A percentile compares a stretch with the other conserved stretches of the same genome.
Evolutionary conservation across 2,329 filamentous ascomycete species (phyloP).

Genomic region (Pseudogymnoascus sp.): DNA sequence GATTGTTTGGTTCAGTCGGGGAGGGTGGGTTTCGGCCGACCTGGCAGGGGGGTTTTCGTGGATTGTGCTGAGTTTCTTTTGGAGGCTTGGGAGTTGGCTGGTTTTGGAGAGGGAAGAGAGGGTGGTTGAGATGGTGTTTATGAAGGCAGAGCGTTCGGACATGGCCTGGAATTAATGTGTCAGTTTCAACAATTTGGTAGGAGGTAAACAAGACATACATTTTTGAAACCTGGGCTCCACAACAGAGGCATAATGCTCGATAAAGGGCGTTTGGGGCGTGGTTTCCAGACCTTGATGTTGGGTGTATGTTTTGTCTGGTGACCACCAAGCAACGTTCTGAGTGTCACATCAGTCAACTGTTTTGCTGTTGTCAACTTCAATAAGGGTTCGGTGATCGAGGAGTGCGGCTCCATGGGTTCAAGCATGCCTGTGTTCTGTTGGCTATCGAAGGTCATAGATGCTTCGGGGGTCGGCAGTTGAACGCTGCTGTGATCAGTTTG

Average conservation of each 20-base stretch:
- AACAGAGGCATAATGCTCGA: constrained; percentile 18
- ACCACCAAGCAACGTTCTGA: constrained; percentile 15
- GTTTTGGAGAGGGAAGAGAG: constrained; percentile 15
- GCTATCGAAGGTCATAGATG: not conserved
- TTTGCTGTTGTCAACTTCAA: not conserved
- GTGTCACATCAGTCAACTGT: constrained; percentile 11
- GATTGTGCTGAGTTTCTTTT: constrained; percentile 15
- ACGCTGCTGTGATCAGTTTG: constrained; percentile 14
- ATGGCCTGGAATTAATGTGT: constrained; percentile 14
- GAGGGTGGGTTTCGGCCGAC: not conserved
- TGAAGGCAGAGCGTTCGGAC: constrained; percentile 15
- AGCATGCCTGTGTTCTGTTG: not conserved
- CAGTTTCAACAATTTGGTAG: not conserved
- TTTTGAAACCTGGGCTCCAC: constrained; percentile 23
- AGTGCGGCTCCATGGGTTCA: not conserved
- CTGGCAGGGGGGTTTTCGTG: not conserved
- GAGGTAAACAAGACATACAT: constrained; percentile 14
- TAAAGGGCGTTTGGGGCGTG: constrained; percentile 12
- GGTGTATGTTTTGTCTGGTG: not conserved
- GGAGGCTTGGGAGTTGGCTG: constrained; percentile 18
- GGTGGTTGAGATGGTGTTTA: constrained; percentile 15
- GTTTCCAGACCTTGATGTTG: constrained; percentile 14
- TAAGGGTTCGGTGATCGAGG: not conserved
- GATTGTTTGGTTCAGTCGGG: not conserved
- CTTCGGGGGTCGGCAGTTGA: not conserved